Base-by-base conservation (phyloP, 768 basidiomycete genomes). In the Exidia glandulosa region DNA sequence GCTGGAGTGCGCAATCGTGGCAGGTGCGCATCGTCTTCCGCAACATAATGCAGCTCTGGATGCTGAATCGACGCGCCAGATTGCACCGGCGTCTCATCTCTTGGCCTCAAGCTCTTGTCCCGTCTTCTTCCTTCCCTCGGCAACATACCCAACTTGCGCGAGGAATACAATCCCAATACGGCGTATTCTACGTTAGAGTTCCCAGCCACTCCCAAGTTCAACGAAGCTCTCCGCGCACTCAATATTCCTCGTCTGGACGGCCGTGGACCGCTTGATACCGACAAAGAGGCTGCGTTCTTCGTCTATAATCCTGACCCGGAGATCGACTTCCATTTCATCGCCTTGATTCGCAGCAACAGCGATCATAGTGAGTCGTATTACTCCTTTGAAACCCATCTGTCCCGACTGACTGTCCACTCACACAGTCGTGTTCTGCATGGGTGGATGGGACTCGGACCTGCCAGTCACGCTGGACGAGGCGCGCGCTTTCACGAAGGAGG, bases 51-150 rank as follows among this genome's bases (percentile, higher is more conserved):
- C 5, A 23, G 41, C 23, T 19, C 23, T 14, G 23, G 6, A 19
- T 45, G 12, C 16, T 45, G 10, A 13, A 13, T 14, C 41, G 5
- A 45, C 23, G 19, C 16, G 10, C 23, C 33, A 73, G 73, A 74
- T 59, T 71, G 71, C 57, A 70, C 71, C 1, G 73, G 73, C 1
- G 60, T 66, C 19, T 59, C 68, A 4, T 61, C 64, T 25, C 64
- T 64, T 19, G 71, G 69, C 31, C 25, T 67, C 0, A 69, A 66
- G 32, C 71, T 67, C 68, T 59, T 74, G 5, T 56, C 62, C 25
- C 61, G 58, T n/a, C 60, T 64, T 31, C 30, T 54, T 59, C 37
- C 32, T 62, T 23, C 23, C 14, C 62, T 52, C 37, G 37, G 47
- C 37, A 52, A 1, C 57, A 61, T 12, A 64, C 47, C n/a, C 13